Conservation (phyloP, 495 filamentous ascomycete species). For the Paragyromitra xinjiangensis region DNA sequence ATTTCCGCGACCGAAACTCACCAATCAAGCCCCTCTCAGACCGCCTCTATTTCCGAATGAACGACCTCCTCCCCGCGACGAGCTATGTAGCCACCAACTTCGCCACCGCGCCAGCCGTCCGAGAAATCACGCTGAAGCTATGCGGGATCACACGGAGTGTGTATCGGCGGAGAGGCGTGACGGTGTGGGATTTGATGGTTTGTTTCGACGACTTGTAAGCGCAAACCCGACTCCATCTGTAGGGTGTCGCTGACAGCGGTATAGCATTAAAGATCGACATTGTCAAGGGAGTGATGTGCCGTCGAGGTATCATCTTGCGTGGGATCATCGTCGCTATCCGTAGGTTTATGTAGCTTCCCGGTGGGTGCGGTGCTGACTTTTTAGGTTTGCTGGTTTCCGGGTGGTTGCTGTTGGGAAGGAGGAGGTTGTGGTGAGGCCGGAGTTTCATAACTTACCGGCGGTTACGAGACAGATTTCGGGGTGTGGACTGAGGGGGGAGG, state of each 20-base stretch:
- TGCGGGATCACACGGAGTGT: neutral
- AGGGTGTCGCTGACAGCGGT: neutral
- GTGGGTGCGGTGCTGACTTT: neutral
- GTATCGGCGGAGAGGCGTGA: conserved; percentile 8
- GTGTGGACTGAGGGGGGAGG: neutral
- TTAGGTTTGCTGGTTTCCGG: conserved; percentile 38
- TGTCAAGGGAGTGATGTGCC: neutral
- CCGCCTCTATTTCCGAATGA: conserved; percentile 16
- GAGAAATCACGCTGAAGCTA: conserved; percentile 10
- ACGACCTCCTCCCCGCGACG: neutral
- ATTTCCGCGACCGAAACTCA: neutral
- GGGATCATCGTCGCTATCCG: conserved; percentile 38
- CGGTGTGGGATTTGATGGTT: conserved; percentile 18
- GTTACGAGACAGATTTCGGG: conserved; percentile 25
- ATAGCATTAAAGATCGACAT: neutral
- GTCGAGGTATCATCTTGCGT: neutral
- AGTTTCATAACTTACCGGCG: conserved; percentile 34
- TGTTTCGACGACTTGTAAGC: conserved; percentile 31
- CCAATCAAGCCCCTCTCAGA: neutral
- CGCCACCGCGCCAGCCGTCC: conserved; percentile 14
- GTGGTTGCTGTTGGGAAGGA: neutral
- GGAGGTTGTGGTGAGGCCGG: conserved; percentile 1
- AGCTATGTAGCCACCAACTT: neutral
- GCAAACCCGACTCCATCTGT: too few relatives aligned
- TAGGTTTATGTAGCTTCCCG: neutral